Evolutionary conservation across 2,329 filamentous ascomycete species (phyloP).

Genomic region (Neonectria punicea): DNA sequence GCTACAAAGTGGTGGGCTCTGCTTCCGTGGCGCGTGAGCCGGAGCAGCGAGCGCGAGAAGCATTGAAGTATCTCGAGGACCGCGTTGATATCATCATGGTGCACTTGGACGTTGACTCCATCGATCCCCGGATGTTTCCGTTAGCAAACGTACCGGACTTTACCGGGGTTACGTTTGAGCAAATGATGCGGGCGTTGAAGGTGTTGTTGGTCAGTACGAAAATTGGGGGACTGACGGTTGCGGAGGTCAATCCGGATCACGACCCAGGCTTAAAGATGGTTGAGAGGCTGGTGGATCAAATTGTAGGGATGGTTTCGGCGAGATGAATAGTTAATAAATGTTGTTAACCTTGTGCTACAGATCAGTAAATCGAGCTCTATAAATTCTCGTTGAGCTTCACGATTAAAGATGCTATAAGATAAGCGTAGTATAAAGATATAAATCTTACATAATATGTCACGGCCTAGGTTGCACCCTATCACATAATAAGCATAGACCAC

Average conservation of each 20-base stretch:
- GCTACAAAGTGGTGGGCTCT: conserved; percentile 35
- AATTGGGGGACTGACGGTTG: conserved; percentile 28
- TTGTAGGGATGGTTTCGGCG: conserved; percentile 19
- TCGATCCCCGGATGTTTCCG: conserved; percentile 33
- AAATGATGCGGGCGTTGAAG: conserved; percentile 33
- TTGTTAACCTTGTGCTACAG: too few relatives aligned
- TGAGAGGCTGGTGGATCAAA: conserved; percentile 14
- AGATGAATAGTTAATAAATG: background rate
- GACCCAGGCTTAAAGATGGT: conserved; percentile 32
- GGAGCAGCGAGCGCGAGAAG: conserved; percentile 24
- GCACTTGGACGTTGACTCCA: conserved; percentile 36
- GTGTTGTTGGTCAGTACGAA: conserved; percentile 19
- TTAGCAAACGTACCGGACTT: conserved; percentile 35
- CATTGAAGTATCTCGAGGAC: conserved; percentile 24
- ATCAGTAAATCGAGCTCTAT: too few relatives aligned
- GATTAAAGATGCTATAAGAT: too few relatives aligned
- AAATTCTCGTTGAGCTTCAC: too few relatives aligned
- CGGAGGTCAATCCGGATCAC: conserved; percentile 37
- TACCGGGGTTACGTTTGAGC: conserved; percentile 32
- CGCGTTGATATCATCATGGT: conserved; percentile 36
- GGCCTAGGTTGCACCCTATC: too few relatives aligned
- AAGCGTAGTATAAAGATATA: too few relatives aligned
- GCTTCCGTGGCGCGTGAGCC: conserved; percentile 21
- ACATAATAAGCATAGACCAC: too few relatives aligned
- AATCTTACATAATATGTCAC: too few relatives aligned